Base-by-base conservation (phyloP, 2,329 filamentous ascomycete species). In the Rhexocercosporidium sp. region DNA sequence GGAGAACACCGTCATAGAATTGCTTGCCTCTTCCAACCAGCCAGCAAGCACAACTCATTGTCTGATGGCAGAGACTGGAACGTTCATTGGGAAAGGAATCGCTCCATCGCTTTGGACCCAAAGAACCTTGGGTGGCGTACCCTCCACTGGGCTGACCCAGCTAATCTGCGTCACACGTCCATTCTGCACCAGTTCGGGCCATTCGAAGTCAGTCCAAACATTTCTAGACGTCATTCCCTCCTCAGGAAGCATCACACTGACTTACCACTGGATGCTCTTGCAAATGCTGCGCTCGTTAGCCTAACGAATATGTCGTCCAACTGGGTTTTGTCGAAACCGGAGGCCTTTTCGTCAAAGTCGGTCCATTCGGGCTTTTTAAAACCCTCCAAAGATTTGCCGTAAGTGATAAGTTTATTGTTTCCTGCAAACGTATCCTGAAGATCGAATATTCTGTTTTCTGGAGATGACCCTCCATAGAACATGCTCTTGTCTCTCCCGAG, bases 201-300 rank as follows among this genome's bases (percentile, higher is more conserved):
- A 56, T 16, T 56, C 53, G 27, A 56, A 56, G 3, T 56, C 53
- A 27, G 53, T 56, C 53, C 53, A 56, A 31, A 34, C 27, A 20
- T 31, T 56, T 8, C 27, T 56, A 1, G 18, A 20, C 11, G 6
- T n/a, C 22, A 56, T 34, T 14, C 53, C 53, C 11, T 56, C 53
- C 3, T 56, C 9, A 12, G 53, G 53, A 12, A 56, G 29, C 18
- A 29, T 31, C 18, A 31, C 16, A 7, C n/a, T 4, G 29, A 56
- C 53, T 56, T 56, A 18, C 53, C 53, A 56, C 5, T 29, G 2
- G 53, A 56, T 20, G 18, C 18, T n/a, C 53, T 12, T n/a, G 25
- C 53, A 56, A 56, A 56, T 20, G 53, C 53, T 27, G 53, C 53
- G 27, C 53, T 56, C 25, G 7, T 20, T 1, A 56, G 22, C 27